These are phyloP conservation scores for Nakazawaea pomicola DNA, from an alignment of 805 yeast genomes.

Conservation along the genomic window DNA sequence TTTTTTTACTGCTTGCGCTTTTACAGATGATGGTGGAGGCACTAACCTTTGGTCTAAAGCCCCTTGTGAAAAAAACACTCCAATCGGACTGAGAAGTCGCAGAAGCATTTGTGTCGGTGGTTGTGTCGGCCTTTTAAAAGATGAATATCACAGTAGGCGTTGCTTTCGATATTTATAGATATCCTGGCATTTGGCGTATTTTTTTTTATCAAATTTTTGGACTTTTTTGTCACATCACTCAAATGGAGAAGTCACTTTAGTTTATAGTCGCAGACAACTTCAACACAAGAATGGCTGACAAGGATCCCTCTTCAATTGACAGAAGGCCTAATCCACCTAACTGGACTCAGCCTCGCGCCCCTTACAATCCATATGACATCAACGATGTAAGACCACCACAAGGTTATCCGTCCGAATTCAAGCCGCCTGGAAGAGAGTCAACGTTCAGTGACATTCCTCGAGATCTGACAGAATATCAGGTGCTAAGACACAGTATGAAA, in stretches of 20 bases:
- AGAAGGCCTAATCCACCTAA: constrained; percentile 74
- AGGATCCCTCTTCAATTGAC: too few species aligned
- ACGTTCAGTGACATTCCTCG: constrained; percentile 45
- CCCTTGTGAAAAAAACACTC: constrained; percentile 42
- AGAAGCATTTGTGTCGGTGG: too few species aligned
- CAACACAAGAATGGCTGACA: too few species aligned
- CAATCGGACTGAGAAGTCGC: constrained; percentile 10
- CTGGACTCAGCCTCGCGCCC: constrained; percentile 78
- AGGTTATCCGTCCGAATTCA: constrained; percentile 82
- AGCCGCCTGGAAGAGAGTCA: constrained; percentile 58
- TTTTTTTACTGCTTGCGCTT: constrained; percentile 26
- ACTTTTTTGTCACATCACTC: background rate
- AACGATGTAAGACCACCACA: constrained; percentile 71
- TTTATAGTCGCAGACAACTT: too few species aligned
- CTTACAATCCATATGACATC: constrained; percentile 83
- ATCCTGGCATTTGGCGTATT: background rate
- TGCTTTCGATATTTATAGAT: background rate
- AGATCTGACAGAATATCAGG: constrained; percentile 61
- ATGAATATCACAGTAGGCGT: too few species aligned
- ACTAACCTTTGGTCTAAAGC: constrained; percentile 45
- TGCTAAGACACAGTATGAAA: constrained; percentile 69
- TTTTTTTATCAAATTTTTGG: too few species aligned
- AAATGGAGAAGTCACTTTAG: too few species aligned
- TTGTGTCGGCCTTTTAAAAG: too few species aligned
- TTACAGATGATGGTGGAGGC: constrained; percentile 31